Evolutionary conservation across 495 filamentous ascomycete genomes (phyloP), one percentile per base, ranked within the genome.

Genomic region (Daldinia loculata): DNA sequence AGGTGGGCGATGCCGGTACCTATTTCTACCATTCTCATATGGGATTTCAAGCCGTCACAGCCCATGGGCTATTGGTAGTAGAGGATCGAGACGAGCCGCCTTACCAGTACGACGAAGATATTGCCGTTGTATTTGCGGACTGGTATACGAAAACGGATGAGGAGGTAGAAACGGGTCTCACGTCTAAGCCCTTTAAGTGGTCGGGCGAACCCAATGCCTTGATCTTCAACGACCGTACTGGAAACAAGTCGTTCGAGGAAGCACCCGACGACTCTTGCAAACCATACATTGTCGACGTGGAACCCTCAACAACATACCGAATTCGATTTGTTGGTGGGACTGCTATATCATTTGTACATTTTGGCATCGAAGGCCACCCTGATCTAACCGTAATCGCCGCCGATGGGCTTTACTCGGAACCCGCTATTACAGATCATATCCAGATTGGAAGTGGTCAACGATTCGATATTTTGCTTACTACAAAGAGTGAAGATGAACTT

Each of bases 11-110:
- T 57, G 83, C 86, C 8, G 87, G 86, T 17, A 84, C 84, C 5
- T 89, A 88, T 75, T 89, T 86, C 72, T 89, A 89, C 62, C 87
- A 89, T 70, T 88, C 85, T 8, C 87, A 89, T 63, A 82, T 89
- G 29, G 84, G 78, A 0, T 83, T 89, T 63, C 86, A 89, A 75
- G 82, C 86, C 2, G 75, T 85, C 32, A 84, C 84, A 50, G 84
- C 83, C 5, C 70, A 81, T 6, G 88, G 87, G 0, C 77, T 87
- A 0, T 71, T 90, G 27, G 84, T 89, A 58, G 84, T 90, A 19
- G 80, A 84, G 53, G 84, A 89, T 48, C 76, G 80, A 15, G 67
- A 71, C 1, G 19, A 66, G 2, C 62, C 78, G 1, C 87, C 85
- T 0, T 88, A 83, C 61, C 14, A 80, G 2, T 89, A 86, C 61